These are phyloP conservation scores for Coemansia sp. DNA, from an alignment of 192 early-diverging fungal species.

Conservation along the genomic window DNA sequence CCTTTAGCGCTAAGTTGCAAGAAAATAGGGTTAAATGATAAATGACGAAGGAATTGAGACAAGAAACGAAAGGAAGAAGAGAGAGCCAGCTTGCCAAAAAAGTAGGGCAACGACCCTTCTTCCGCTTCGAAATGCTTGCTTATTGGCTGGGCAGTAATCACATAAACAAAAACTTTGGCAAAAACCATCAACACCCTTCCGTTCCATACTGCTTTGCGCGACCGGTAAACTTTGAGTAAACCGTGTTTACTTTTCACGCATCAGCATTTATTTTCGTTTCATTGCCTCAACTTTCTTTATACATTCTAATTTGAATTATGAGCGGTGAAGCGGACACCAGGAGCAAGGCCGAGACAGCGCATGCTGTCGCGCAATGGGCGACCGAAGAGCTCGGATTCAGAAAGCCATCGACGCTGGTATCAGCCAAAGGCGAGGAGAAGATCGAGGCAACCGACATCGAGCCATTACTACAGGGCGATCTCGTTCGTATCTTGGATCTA, in stretches of 20 bases:
- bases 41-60: background rate
- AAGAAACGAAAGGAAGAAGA: background rate
- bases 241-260: background rate
- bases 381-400: constrained; percentile 51
- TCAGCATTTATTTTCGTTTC: background rate
- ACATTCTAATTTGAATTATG: constrained; percentile 1
- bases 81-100: background rate
- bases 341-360: constrained; percentile 34
- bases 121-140: background rate
- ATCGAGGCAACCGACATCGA: constrained; percentile 34
- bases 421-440: constrained; percentile 48
- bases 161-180: constrained; percentile 19
- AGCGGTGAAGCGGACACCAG: background rate
- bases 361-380: constrained; percentile 44
- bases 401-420: constrained; percentile 41
- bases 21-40: background rate
- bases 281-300: background rate
- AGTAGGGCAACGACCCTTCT: background rate
- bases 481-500: constrained; percentile 32
- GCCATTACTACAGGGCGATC: constrained; percentile 48
- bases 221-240: background rate
- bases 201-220: background rate
- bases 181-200: no score
- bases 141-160: background rate
- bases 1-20: background rate